Conservation (phyloP, 1,284 basidiomycete genomes). For the Serendipita sp. region DNA sequence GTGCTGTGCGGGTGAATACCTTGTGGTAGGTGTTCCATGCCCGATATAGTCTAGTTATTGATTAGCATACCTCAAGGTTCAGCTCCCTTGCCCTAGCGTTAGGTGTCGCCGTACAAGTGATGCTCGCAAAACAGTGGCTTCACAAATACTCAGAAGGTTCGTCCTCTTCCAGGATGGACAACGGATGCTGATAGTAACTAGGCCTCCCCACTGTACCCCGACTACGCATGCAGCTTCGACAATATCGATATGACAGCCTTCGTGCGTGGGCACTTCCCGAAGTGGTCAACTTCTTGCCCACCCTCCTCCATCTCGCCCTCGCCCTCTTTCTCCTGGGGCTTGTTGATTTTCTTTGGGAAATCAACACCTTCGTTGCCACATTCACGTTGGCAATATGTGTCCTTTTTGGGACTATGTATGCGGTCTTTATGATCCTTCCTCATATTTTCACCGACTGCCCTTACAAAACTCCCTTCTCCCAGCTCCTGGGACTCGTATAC, state of each 20-base stretch:
- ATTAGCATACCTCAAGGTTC: too few relatives aligned
- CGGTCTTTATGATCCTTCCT: constrained; percentile 26
- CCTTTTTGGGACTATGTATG: constrained; percentile 26
- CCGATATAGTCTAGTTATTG: too few relatives aligned
- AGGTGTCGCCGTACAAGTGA: constrained; percentile 3
- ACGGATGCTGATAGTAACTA: neutral
- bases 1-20: neutral
- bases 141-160: neutral
- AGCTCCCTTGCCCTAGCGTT: neutral
- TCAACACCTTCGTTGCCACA: constrained; percentile 23
- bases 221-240: constrained; percentile 25
- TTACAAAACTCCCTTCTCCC: constrained; percentile 25
- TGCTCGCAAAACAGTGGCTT: constrained; percentile 3
- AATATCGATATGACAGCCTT: constrained; percentile 24
- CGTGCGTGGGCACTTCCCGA: constrained; percentile 21
- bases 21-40: neutral
- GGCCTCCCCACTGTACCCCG: constrained; percentile 22
- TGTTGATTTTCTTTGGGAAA: constrained; percentile 25
- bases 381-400: constrained; percentile 24
- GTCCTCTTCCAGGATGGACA: neutral
- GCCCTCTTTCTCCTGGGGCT: constrained; percentile 34
- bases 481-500: neutral
- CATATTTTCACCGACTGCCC: constrained; percentile 29
- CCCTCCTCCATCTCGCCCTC: constrained; percentile 34
- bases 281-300: constrained; percentile 20